Base-by-base conservation (phyloP, 768 basidiomycete species). In the Lepiota venenata region DNA sequence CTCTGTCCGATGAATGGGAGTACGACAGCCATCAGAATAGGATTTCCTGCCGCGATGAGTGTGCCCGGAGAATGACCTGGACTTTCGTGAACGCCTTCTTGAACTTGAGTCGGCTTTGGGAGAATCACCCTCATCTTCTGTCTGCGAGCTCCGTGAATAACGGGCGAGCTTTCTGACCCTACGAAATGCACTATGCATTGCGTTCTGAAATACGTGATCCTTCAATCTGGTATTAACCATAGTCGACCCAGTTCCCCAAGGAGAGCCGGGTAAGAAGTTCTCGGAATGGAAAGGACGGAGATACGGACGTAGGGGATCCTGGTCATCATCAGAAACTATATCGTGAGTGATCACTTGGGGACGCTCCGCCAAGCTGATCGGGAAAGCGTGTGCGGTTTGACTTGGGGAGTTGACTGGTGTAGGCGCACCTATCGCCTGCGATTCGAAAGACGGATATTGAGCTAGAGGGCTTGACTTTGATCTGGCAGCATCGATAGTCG, bases 181-280 rank as follows among this genome's bases (percentile, higher is more conserved):
- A 45, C 85, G 83, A 57, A 98, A 74, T 29, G 98, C 84, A 15
- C 91, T 89, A 56, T 55, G 53, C 47, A 55, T 48, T 7, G 53
- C 53, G 32, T 55, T 40, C 53, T 83, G 89, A 66, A 99, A 96
- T 43, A 99, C 93, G 61, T 96, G 93, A 64, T 98, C 94, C 70
- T 94, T 95, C 55, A 99, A 74, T 66, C 84, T 91, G 37, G 89
- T 93, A 68, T 99, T 98, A 56, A 98, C 94, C 50, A 86, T 81
- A 4, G 97, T 98, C 12, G 90, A 92, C 1, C 96, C 96, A 2
- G 87, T 90, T 2, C 95, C 96, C 75, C 80, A 81, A 43, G 78
- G 78, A 11, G 76, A 74, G 16, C 74, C 72, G 10, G 71, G 70
- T n/a, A 71, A 56, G 4, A 60, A 55, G 46, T 69, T 65, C 40